Base-by-base conservation (phyloP, 179 eudicot species). In the Gypsophila paniculata region DNA sequence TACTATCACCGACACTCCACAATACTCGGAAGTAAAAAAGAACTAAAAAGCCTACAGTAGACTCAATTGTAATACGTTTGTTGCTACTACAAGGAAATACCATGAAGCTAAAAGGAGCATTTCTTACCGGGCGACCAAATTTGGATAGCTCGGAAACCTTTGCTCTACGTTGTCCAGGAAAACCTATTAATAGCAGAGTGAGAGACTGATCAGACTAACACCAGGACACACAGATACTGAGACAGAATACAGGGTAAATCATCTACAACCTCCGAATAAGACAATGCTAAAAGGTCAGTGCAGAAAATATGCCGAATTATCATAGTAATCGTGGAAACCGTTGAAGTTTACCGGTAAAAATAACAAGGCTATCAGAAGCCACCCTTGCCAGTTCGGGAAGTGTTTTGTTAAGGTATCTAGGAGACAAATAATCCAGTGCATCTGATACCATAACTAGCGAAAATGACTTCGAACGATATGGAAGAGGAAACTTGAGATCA, bases 341-440 rank as follows among this genome's bases (percentile, higher is more conserved):
- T 19, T 32, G 52, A 78, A 44, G 1, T 15, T 75, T 76, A 87
- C 92, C 89, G 1, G 92, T 81, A 70, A 86, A 86, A 74, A 88
- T 81, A 66, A 88, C 84, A 57, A 88, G 77, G 22, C 89, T 85
- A 53, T 86, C 84, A 67, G 89, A 69, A 17, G 92, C 80, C 26
- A 86, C 80, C 74, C 92, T 79, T 23, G 88, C 86, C 79, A 88
- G 72, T 71, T 86, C 92, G 29, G 89, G 92, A 82, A 88, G 86
- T 55, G 89, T 88, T 72, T 66, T 86, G 82, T 88, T 88, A 26
- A 86, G 84, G 74, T 86, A 88, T 69, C 83, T 79, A 21, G 91
- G 86, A 72, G 91, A 84, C 74, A 88, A 76, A 84, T 88, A 88
- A 70, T 88, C 91, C 77, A 88, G 60, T 32, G 91, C 81, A 81